A percentile compares a stretch with the other conserved stretches of the same genome.
phyloP scores from a whole-genome alignment of 345 rosid genomes.

The Crucihimalaya himalaica region DNA sequence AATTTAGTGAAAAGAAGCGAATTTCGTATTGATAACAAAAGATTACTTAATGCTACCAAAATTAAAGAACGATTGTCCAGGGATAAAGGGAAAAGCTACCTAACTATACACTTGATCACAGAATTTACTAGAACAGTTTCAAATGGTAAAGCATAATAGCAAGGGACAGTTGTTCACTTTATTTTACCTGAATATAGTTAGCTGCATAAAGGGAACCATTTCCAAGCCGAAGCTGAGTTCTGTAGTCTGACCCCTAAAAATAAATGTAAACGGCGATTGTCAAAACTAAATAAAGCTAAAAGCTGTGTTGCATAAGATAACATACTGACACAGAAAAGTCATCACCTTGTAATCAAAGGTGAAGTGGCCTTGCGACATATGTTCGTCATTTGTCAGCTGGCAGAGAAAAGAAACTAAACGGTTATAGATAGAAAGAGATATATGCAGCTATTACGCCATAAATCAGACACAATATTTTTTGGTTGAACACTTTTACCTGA shows the following conservation, averaged over 20 bases:
- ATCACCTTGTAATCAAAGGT: conserved; percentile 80
- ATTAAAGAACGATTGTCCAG: background rate
- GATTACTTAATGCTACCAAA: background rate
- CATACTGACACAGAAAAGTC: background rate
- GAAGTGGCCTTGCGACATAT: conserved; percentile 68
- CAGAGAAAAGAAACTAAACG: conserved; percentile 20
- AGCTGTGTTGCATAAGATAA: background rate
- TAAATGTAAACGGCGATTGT: background rate
- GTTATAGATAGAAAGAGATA: background rate
- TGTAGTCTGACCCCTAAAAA: conserved; percentile 74
- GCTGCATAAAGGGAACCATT: conserved; percentile 69
- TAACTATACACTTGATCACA: background rate
- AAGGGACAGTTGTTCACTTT: background rate
- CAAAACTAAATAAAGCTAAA: background rate
- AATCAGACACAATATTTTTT: background rate
- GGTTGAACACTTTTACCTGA: conserved; percentile 48
- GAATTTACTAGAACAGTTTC: background rate
- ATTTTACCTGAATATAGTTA: conserved; percentile 80
- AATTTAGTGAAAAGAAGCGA: background rate
- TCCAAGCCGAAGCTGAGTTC: conserved; percentile 72
- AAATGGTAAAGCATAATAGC: background rate
- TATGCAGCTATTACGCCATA: background rate
- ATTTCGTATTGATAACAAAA: background rate
- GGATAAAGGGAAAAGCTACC: background rate
- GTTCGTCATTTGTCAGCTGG: conserved; percentile 71